Evolutionary conservation across 2,329 filamentous ascomycete species (phyloP).

Genomic region (Sclerotinia minor): DNA sequence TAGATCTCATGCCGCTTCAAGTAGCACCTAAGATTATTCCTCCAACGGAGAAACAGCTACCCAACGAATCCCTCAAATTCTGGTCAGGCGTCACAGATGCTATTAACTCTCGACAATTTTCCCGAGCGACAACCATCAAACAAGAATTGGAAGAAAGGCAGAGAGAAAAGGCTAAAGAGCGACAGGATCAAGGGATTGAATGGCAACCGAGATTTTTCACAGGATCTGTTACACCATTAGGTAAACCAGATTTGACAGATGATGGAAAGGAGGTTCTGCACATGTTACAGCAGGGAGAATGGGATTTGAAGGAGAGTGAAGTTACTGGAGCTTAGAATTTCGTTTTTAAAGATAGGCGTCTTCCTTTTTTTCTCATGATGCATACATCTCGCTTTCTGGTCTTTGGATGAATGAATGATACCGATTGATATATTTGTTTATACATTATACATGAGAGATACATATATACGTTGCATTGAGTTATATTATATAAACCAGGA

Average conservation of each 20-base stretch:
- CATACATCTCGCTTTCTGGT: background rate
- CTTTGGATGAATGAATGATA: slow-evolving; percentile 9
- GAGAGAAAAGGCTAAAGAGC: slow-evolving; percentile 77
- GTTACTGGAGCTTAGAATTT: slow-evolving; percentile 16
- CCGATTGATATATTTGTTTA: slow-evolving; percentile 5
- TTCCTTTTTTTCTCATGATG: background rate
- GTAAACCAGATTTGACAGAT: slow-evolving; percentile 61
- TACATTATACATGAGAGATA: slow-evolving; percentile 18
- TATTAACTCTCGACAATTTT: slow-evolving; percentile 80
- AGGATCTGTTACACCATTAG: slow-evolving; percentile 56
- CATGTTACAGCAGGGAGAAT: slow-evolving; percentile 52
- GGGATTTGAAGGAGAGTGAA: slow-evolving; percentile 39
- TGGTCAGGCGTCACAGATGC: slow-evolving; percentile 88
- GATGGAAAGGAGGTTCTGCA: slow-evolving; percentile 60
- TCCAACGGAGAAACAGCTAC: slow-evolving; percentile 73
- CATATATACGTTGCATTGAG: background rate
- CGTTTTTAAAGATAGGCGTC: background rate
- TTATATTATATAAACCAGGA: background rate
- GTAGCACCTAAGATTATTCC: slow-evolving; percentile 80
- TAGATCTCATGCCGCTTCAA: slow-evolving; percentile 82
- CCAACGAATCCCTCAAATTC: slow-evolving; percentile 85
- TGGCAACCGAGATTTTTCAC: slow-evolving; percentile 92
- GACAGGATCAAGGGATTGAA: slow-evolving; percentile 66
- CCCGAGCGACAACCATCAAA: slow-evolving; percentile 81
- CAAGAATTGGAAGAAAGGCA: slow-evolving; percentile 90